phyloP scores from a whole-genome alignment of 129 eudicot species.

The Saussurea involucrata region DNA sequence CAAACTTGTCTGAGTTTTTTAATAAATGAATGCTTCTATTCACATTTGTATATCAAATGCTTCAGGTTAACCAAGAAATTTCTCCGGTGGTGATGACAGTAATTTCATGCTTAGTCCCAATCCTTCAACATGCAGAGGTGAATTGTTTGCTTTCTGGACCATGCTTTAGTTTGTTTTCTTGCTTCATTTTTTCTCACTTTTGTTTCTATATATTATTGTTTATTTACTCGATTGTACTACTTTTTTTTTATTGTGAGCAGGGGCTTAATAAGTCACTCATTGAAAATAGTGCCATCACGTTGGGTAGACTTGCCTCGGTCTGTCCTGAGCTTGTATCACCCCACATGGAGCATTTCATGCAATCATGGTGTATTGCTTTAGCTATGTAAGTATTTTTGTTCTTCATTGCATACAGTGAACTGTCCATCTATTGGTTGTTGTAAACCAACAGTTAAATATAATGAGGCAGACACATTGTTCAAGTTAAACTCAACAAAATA shows the following conservation, averaged over 20 bases:
- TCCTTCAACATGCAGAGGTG: constrained; percentile 94
- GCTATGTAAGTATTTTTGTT: constrained; percentile 57
- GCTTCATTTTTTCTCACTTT: background rate
- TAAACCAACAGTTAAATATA: background rate
- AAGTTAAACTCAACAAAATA: background rate
- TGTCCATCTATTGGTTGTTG: background rate
- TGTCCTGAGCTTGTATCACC: constrained; percentile 97
- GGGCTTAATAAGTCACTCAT: constrained; percentile 85
- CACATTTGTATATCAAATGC: background rate
- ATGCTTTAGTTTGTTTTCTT: background rate
- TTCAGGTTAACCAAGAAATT: constrained; percentile 75
- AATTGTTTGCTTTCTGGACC: background rate
- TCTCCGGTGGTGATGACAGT: constrained; percentile 82
- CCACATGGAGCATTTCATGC: constrained; percentile 99
- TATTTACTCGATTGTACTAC: background rate
- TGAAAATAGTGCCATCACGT: constrained; percentile 92
- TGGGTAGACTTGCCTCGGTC: constrained; percentile 94
- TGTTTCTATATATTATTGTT: background rate
- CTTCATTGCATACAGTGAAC: background rate
- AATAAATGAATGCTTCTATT: background rate
- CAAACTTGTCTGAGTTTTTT: background rate
- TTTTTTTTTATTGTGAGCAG: constrained; percentile 30
- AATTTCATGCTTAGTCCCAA: constrained; percentile 74
- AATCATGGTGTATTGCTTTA: constrained; percentile 86
- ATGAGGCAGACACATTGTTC: background rate